Conservation (phyloP, 192 early-diverging fungal genomes). For the Mortierella antarctica region DNA sequence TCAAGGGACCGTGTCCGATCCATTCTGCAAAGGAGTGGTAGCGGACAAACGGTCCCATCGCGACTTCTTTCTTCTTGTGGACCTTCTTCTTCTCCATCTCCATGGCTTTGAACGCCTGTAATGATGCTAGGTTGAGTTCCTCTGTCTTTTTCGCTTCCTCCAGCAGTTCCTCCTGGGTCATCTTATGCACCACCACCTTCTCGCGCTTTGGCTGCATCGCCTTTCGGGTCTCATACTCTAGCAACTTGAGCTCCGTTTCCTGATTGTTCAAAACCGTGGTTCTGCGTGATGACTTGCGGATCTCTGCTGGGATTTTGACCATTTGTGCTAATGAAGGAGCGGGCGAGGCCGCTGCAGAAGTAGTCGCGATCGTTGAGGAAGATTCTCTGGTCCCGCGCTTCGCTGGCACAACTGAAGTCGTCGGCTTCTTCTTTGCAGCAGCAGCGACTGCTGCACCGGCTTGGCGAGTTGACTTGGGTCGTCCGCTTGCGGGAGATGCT, state of each 20-base stretch:
- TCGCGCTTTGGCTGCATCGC: slow-evolving; percentile 59
- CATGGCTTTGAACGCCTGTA: slow-evolving; percentile 62
- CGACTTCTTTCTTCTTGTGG: slow-evolving; percentile 52
- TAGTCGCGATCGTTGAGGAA: background rate
- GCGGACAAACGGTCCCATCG: slow-evolving; percentile 56
- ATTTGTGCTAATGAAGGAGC: background rate
- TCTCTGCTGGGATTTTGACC: slow-evolving; percentile 41
- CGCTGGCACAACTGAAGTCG: background rate
- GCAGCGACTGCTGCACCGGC: background rate
- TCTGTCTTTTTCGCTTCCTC: slow-evolving; percentile 65
- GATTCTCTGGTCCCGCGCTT: too few species aligned
- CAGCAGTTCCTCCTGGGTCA: slow-evolving; percentile 66
- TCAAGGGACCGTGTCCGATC: slow-evolving; percentile 46
- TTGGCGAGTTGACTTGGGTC: slow-evolving; percentile 19
- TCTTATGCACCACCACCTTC: slow-evolving; percentile 42
- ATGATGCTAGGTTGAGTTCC: slow-evolving; percentile 58
- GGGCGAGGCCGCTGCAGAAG: slow-evolving; percentile 17
- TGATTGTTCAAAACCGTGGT: slow-evolving; percentile 63
- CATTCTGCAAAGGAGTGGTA: slow-evolving; percentile 61
- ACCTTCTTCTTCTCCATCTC: slow-evolving; percentile 60
- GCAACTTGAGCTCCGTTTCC: slow-evolving; percentile 58
- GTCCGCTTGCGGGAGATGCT: slow-evolving; percentile 1
- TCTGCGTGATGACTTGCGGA: slow-evolving; percentile 61
- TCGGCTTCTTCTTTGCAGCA: background rate
- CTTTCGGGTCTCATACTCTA: slow-evolving; percentile 57